phyloP scores from a whole-genome alignment of 768 basidiomycete genomes.

The Rhizopogon vulgaris region DNA sequence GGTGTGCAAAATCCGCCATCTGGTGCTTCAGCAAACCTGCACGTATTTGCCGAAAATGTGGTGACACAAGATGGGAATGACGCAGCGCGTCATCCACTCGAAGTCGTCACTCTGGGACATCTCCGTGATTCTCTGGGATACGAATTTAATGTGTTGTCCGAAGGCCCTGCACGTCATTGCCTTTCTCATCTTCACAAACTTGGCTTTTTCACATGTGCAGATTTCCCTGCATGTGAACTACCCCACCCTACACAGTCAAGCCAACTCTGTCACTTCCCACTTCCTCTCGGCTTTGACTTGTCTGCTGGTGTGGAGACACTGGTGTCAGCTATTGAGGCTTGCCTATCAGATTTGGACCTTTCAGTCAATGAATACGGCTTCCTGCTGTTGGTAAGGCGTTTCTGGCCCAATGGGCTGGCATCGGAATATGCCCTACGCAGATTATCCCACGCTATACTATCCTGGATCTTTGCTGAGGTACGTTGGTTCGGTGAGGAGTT shows the following conservation, averaged over 20 bases:
- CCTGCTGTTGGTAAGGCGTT: constrained; percentile 56
- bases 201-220: constrained; percentile 52
- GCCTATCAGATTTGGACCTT: constrained; percentile 64
- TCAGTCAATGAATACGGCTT: constrained; percentile 72
- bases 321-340: constrained; percentile 64
- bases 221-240: constrained; percentile 13
- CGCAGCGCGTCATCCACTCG: constrained; percentile 40
- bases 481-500: constrained; percentile 1
- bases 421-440: constrained; percentile 66
- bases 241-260: constrained; percentile 29
- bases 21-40: constrained; percentile 35
- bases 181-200: constrained; percentile 56
- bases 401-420: constrained; percentile 70
- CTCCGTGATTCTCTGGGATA: constrained; percentile 54
- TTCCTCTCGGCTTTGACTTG: constrained; percentile 67
- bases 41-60: constrained; percentile 30
- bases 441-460: constrained; percentile 49
- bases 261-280: constrained; percentile 50
- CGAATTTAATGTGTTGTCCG: constrained; percentile 52
- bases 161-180: constrained; percentile 44
- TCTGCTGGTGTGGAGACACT: constrained; percentile 70
- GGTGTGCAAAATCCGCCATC: constrained; percentile 2
- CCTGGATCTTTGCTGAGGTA: constrained; percentile 75
- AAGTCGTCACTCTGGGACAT: constrained; percentile 52
- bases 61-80: constrained; percentile 21